Conservation (phyloP, 2,329 filamentous ascomycete species). For the Endoconidiophora laricicola region DNA sequence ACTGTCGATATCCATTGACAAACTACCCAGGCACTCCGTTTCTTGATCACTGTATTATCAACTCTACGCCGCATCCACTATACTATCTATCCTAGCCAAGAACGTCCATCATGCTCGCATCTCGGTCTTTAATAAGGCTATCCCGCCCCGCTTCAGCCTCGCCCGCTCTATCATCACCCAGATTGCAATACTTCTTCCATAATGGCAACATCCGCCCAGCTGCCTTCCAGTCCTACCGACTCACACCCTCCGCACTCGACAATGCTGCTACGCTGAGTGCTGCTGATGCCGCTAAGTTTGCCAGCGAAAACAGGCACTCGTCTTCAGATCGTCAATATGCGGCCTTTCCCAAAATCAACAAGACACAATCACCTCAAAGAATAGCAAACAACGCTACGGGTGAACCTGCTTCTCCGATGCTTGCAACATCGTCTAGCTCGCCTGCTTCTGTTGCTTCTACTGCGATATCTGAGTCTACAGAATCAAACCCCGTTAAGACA, state of each 20-base stretch:
- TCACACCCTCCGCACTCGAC: conserved; percentile 5
- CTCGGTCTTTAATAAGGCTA: conserved; percentile 4
- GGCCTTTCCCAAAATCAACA: background rate
- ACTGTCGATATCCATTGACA: background rate
- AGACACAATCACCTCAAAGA: background rate
- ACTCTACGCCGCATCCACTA: background rate
- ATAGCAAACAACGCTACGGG: background rate
- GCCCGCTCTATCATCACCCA: background rate
- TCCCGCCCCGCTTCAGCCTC: background rate
- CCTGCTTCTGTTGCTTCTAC: background rate
- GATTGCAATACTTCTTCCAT: conserved; percentile 3
- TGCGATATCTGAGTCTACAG: background rate
- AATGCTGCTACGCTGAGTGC: conserved; percentile 1
- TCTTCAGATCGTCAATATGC: conserved; percentile 4
- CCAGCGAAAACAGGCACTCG: background rate
- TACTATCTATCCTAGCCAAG: background rate
- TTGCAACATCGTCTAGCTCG: background rate
- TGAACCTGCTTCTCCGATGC: too few relatives aligned
- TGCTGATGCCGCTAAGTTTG: conserved; percentile 7
- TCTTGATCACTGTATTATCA: background rate
- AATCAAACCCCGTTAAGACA: background rate
- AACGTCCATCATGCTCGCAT: background rate
- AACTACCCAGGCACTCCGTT: background rate
- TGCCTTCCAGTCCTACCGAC: conserved; percentile 9
- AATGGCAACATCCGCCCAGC: background rate